Conservation (phyloP, 768 basidiomycete genomes). For the Sistotremastrum niveocremeum region DNA sequence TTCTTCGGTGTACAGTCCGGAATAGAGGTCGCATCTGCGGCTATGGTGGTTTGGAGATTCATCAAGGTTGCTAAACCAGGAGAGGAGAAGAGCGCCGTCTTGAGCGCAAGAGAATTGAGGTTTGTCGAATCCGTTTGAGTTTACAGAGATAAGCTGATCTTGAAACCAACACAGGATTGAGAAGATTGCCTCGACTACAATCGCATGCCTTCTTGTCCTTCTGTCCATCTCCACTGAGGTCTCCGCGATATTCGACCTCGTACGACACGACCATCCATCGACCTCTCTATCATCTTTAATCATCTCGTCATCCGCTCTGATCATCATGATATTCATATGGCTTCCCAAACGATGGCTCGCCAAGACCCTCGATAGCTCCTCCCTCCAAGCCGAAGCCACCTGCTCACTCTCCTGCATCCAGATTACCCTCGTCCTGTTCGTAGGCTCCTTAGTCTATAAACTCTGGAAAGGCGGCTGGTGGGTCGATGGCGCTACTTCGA, state of each 20-base stretch:
- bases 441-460: constrained; percentile 26
- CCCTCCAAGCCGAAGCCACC: constrained; percentile 30
- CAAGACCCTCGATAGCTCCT: constrained; percentile 28
- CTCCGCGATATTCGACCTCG: constrained; percentile 23
- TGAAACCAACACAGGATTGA: constrained; percentile 18
- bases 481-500: constrained; percentile 31
- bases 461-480: constrained; percentile 36
- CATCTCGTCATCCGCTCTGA: constrained; percentile 26
- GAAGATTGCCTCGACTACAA: constrained; percentile 21
- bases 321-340: constrained; percentile 29
- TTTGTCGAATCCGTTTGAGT: constrained; percentile 1
- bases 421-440: constrained; percentile 28
- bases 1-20: constrained; percentile 37
- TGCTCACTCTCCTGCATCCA: constrained; percentile 32
- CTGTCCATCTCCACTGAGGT: constrained; percentile 25
- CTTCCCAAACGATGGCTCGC: constrained; percentile 32
- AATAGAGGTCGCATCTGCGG: constrained; percentile 31
- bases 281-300: constrained; percentile 27
- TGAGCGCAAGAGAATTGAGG: constrained; percentile 10
- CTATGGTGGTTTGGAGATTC: constrained; percentile 34
- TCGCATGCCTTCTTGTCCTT: constrained; percentile 23
- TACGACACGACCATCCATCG: constrained; percentile 23
- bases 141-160: background rate
- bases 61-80: constrained; percentile 18
- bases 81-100: constrained; percentile 14